Evolutionary conservation across 768 basidiomycete genomes (phyloP), one percentile per base, ranked within the genome.

Genomic region (Lactifluus echinatus): DNA sequence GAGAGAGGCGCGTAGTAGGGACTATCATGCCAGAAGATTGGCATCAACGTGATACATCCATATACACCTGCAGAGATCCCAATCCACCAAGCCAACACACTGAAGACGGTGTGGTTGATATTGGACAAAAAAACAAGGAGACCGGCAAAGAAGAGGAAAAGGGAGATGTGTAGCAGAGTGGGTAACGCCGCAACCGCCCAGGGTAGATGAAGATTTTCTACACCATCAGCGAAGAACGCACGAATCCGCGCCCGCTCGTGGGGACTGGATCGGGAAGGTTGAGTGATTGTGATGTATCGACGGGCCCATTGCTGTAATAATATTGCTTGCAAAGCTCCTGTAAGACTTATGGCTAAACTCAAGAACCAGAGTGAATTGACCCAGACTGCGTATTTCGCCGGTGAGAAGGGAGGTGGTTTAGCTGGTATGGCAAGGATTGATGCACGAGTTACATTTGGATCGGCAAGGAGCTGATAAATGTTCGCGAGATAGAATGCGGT

Each of bases 91-190:
- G n/a, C n/a, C n/a, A n/a, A n/a, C n/a, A n/a, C n/a, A n/a, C n/a
- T n/a, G n/a, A n/a, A n/a, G n/a, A n/a, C n/a, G n/a, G n/a, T n/a
- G n/a, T n/a, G n/a, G n/a, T n/a, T 47, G 44, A 42, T 43, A 21
- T 15, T 28, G 42, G 26, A 49, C 4, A 63, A 11, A 19, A 44
- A 61, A 4, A 50, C 15, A n/a, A 47, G 3, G 23, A 59, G 54
- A 15, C 61, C 60, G 4, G 28, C 5, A 26, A 63, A 40, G 59
- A 62, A 62, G 3, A 62, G 42, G 59, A 44, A 55, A 2, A 56
- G 4, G 14, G 61, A 60, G 14, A 60, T 8, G 23, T 60, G 53
- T 10, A 62, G 7, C 24, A 62, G 51, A 8, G 45, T 4, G 8
- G 59, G 61, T 4, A 62, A 43, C 17, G 28, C 45, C 14, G 40